A percentile compares a stretch with the other conserved stretches of the same genome.
Evolutionary conservation across 495 filamentous ascomycete genomes (phyloP).

Genomic region (Hyaloscypha finlandica): DNA sequence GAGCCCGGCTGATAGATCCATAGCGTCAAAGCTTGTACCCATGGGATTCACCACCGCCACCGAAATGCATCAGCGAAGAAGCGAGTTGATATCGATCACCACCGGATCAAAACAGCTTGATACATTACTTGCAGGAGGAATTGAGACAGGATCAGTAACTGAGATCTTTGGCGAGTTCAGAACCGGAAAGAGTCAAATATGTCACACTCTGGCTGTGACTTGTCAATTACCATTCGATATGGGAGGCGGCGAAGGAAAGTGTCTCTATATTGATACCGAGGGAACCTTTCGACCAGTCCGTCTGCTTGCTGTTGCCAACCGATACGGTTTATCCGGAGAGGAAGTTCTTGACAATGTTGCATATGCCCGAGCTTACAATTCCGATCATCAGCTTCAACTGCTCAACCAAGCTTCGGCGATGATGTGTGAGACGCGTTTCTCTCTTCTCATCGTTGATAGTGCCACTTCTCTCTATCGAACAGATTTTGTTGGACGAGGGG

Average conservation of each 20-base stretch:
- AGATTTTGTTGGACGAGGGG: constrained; percentile 92
- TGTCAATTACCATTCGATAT: constrained; percentile 98
- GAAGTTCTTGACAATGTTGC: constrained; percentile 98
- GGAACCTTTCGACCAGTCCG: constrained; percentile 95
- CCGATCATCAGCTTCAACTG: constrained; percentile 92
- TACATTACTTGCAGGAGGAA: constrained; percentile 88
- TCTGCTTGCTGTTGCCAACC: constrained; percentile 84
- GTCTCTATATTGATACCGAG: constrained; percentile 98
- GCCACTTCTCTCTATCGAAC: constrained; percentile 95
- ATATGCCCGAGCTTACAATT: constrained; percentile 97
- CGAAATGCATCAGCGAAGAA: constrained; percentile 96
- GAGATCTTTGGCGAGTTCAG: constrained; percentile 98
- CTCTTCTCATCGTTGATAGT: constrained; percentile 90
- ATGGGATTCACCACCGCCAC: constrained; percentile 99
- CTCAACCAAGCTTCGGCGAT: constrained; percentile 93
- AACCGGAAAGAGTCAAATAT: constrained; percentile 97
- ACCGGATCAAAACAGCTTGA: constrained; percentile 97
- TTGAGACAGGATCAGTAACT: constrained; percentile 98
- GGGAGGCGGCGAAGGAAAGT: constrained; percentile 98
- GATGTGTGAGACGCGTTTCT: constrained; percentile 99
- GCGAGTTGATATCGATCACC: constrained; percentile 95
- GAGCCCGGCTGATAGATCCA: constrained; percentile 22
- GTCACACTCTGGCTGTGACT: constrained; percentile 97
- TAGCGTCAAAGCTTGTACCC: constrained; percentile 92
- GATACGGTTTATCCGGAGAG: constrained; percentile 92